Base-by-base conservation (phyloP, 2,329 filamentous ascomycete species). In the Alternaria metachromatica region DNA sequence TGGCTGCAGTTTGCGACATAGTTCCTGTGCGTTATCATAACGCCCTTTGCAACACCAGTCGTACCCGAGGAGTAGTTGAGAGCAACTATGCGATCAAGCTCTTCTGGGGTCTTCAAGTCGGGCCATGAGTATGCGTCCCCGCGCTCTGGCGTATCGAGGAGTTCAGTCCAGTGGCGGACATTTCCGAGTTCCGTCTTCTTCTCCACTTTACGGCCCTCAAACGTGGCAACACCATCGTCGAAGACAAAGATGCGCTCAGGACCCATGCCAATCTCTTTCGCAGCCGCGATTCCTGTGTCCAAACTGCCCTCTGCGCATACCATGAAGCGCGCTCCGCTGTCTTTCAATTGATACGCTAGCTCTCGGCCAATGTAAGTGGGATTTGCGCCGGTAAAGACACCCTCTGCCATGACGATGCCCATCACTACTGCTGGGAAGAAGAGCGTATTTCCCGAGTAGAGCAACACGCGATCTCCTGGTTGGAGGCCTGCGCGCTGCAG, bases 1-100 rank as follows among this genome's bases (percentile, higher is more conserved):
- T 91, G 88, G 13, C 82, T 72, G 68, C 88, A 86, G 75, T 95
- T 95, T 65, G 92, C 86, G 46, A 94, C 87, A 72, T 93, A 92
- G 69, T 93, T 91, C 63, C 84, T 83, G 79, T 96, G 93, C n/a
- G 89, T 88, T 67, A 96, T 91, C 80, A 92, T 89, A 13, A 96
- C 93, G 11, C 93, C 93, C 77, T 96, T 96, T 10, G 93, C 92
- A 5, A 93, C 85, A 7, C 93, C 93, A 3, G 93, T 96, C 1
- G 91, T 94, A 11, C 92, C 89, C 28, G 87, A 90, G 67, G 88
- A 92, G 80, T 95, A 96, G 79, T 96, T 96, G 65, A 96, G 86
- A 7, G 88, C 90, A 69, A 90, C 88, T 1, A 87, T 87, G 6
- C 85, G 84, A 59, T 84, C 70, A 23, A 81, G 78, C 62, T 84